Conservation (phyloP, 306 rosid genomes). For the Acacia confusa region DNA sequence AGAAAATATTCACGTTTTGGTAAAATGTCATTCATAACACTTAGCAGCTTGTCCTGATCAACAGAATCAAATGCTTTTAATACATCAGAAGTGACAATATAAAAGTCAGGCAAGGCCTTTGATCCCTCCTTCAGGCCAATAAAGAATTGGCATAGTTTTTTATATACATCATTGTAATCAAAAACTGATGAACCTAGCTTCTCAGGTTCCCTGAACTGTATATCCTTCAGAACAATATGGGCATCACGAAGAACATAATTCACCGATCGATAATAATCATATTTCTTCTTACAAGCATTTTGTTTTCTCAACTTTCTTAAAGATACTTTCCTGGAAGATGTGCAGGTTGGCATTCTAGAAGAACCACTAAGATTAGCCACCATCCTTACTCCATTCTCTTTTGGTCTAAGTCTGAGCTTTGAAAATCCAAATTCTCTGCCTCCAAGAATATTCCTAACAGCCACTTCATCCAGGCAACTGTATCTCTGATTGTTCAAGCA, state of each 20-base stretch:
- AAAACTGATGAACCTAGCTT: conserved; percentile 88
- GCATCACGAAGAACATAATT: conserved; percentile 69
- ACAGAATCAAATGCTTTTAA: conserved; percentile 81
- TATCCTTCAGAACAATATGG: conserved; percentile 63
- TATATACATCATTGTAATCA: conserved; percentile 82
- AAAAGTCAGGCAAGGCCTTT: conserved; percentile 45
- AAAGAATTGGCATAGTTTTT: conserved; percentile 62
- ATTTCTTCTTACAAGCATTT: conserved; percentile 23
- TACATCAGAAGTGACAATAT: conserved; percentile 78
- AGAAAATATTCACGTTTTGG: conserved; percentile 51
- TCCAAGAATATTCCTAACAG: conserved; percentile 58
- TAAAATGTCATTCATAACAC: conserved; percentile 52
- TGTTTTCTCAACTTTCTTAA: conserved; percentile 26
- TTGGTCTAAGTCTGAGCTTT: conserved; percentile 81
- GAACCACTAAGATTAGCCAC: conserved; percentile 80
- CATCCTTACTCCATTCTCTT: conserved; percentile 76
- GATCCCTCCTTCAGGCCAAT: conserved; percentile 45
- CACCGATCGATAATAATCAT: conserved; percentile 57
- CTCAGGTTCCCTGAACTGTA: conserved; percentile 60
- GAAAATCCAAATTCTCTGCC: conserved; percentile 87
- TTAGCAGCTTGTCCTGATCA: conserved; percentile 75
- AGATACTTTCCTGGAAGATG: conserved; percentile 32
- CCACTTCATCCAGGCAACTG: conserved; percentile 50
- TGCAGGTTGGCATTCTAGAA: conserved; percentile 53
- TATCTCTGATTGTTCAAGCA: conserved; percentile 58